Percentiles rank a stretch among this genome's conserved stretches.
These are phyloP conservation scores for Carex myosuroides DNA, from an alignment of 176 grass and related monocot genomes.

Conservation along the genomic window DNA sequence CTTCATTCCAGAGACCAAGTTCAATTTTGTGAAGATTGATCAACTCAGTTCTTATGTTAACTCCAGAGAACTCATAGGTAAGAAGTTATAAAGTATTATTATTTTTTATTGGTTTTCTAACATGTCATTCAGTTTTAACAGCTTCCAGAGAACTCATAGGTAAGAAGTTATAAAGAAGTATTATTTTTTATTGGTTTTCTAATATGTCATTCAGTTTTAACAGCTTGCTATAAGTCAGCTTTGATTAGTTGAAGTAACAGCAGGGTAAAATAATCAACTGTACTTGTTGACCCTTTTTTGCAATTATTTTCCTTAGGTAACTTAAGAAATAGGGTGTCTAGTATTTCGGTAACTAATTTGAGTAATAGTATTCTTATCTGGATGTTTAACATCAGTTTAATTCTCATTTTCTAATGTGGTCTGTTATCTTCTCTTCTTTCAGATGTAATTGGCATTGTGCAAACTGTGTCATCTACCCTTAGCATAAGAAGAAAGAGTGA, in stretches of 20 bases:
- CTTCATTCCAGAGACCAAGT: conserved; percentile 74
- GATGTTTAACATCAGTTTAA: neutral
- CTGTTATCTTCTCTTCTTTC: conserved; percentile 2
- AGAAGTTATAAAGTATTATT: neutral
- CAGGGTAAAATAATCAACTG: neutral
- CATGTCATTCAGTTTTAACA: neutral
- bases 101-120: neutral
- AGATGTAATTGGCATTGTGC: conserved; percentile 82
- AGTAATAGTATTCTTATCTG: neutral
- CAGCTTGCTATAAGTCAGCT: neutral
- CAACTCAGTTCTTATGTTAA: conserved; percentile 70
- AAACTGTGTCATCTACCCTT: conserved; percentile 70
- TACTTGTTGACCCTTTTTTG: neutral
- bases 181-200: neutral
- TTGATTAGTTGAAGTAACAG: neutral
- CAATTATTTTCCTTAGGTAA: neutral
- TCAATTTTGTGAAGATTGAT: conserved; percentile 83
- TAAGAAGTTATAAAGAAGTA: conserved; percentile 15
- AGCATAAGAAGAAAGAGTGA: conserved; percentile 78
- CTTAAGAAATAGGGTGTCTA: neutral
- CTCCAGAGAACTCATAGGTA: conserved; percentile 87
- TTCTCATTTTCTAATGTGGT: neutral
- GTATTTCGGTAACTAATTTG: neutral
- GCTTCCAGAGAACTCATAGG: conserved; percentile 65
- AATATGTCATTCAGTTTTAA: neutral